Percentiles rank a stretch among this genome's conserved stretches.
phyloP scores from a whole-genome alignment of 805 yeast species.

The Saturnispora sanitii region DNA sequence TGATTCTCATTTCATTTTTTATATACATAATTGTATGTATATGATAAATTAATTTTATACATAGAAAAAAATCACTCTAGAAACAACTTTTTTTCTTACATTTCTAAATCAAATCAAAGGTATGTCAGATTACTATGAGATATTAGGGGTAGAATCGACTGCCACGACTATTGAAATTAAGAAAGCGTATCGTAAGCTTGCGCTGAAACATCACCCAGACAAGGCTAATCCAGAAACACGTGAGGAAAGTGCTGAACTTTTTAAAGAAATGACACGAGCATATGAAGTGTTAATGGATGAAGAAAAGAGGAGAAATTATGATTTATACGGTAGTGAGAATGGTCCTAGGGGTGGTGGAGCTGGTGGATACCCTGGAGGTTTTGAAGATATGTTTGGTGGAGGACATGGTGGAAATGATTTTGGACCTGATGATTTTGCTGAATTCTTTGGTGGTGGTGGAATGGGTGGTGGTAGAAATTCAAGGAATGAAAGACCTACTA shows the following conservation, averaged over 20 bases:
- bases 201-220: conserved; percentile 82
- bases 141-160: conserved; percentile 14
- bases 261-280: conserved; percentile 79
- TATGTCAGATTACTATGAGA: conserved; percentile 14
- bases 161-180: conserved; percentile 63
- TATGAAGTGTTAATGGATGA: conserved; percentile 77
- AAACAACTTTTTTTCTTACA: too few relatives aligned
- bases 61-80: too few relatives aligned
- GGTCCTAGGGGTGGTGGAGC: conserved; percentile 17
- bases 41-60: too few relatives aligned
- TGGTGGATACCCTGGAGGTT: conserved; percentile 17
- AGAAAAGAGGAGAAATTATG: conserved; percentile 47
- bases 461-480: conserved; percentile 2
- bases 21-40: too few relatives aligned
- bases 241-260: conserved; percentile 61
- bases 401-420: conserved; percentile 32
- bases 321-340: conserved; percentile 25
- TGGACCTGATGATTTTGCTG: conserved; percentile 65
- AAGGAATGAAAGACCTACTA: not conserved
- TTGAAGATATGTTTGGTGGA: conserved; percentile 10
- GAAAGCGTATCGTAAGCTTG: conserved; percentile 76
- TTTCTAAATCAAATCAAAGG: too few relatives aligned
- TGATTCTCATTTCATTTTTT: not conserved
- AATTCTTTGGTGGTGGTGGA: conserved; percentile 42
- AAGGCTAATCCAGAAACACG: conserved; percentile 46